Conservation (phyloP, 805 yeast species). For the Saccharomycopsis schoenii region DNA sequence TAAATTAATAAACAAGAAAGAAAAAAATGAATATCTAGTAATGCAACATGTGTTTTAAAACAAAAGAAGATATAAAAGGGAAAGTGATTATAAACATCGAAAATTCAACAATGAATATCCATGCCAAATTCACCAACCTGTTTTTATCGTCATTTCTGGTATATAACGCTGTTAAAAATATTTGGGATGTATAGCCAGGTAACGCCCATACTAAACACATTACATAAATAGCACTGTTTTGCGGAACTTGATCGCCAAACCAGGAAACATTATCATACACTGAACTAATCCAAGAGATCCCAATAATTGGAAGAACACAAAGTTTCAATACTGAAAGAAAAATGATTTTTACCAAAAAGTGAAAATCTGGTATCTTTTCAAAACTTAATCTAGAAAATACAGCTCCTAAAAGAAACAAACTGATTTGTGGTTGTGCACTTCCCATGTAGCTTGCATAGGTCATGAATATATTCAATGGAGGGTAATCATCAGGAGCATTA, state of each 20-base stretch:
- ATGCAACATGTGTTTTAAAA: constrained; percentile 3
- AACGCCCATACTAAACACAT: constrained; percentile 65
- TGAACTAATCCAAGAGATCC: constrained; percentile 56
- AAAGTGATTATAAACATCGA: constrained; percentile 5
- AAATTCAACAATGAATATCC: constrained; percentile 7
- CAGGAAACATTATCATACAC: constrained; percentile 27
- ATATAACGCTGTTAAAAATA: constrained; percentile 77
- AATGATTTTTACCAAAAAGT: constrained; percentile 40
- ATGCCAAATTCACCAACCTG: constrained; percentile 3
- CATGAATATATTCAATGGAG: constrained; percentile 78
- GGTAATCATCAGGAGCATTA: constrained; percentile 75
- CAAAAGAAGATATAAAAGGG: constrained; percentile 8
- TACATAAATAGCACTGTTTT: constrained; percentile 46
- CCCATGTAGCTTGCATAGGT: constrained; percentile 75
- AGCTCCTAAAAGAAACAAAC: constrained; percentile 73
- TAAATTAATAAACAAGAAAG: neutral
- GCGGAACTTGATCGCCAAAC: constrained; percentile 39
- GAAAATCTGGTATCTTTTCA: neutral
- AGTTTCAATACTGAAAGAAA: constrained; percentile 49
- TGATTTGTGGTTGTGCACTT: constrained; percentile 80
- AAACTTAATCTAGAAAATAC: constrained; percentile 64
- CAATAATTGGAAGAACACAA: constrained; percentile 69
- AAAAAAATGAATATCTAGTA: neutral
- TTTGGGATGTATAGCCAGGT: constrained; percentile 81
- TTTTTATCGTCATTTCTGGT: constrained; percentile 2